These are phyloP conservation scores for Pleurostoma richardsiae DNA, from an alignment of 2,329 filamentous ascomycete species.

Conservation along the genomic window DNA sequence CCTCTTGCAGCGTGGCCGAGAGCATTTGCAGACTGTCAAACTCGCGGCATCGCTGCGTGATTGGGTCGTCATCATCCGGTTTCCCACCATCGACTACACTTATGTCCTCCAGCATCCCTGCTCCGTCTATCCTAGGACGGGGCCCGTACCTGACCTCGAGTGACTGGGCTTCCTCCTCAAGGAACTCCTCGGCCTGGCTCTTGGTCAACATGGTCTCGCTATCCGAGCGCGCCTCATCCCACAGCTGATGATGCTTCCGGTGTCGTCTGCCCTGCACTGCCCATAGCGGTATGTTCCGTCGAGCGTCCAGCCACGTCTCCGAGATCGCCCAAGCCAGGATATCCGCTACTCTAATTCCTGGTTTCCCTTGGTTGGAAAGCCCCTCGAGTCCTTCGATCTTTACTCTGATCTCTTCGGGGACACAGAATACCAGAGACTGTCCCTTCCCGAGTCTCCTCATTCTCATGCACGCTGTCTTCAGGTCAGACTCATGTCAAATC, in stretches of 20 bases:
- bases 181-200: constrained; percentile 33
- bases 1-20: constrained; percentile 46
- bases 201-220: constrained; percentile 10
- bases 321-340: constrained; percentile 55
- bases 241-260: constrained; percentile 32
- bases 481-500: not conserved
- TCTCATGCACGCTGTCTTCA: constrained; percentile 57
- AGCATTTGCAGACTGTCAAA: constrained; percentile 24
- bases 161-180: constrained; percentile 49
- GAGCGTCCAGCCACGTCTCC: constrained; percentile 48
- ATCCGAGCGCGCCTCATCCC: constrained; percentile 13
- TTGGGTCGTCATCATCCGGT: constrained; percentile 17
- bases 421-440: constrained; percentile 59
- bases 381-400: constrained; percentile 35
- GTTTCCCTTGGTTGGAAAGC: constrained; percentile 4
- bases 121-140: not conserved
- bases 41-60: constrained; percentile 26
- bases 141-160: constrained; percentile 49
- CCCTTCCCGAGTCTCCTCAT: constrained; percentile 64
- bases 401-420: constrained; percentile 51
- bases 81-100: not conserved
- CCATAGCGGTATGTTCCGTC: constrained; percentile 53
- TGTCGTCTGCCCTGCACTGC: constrained; percentile 51
- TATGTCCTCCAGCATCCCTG: not conserved
- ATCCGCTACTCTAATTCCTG: constrained; percentile 40